A percentile compares a stretch with the other conserved stretches of the same genome.
Evolutionary conservation across 2,329 filamentous ascomycete species (phyloP).

Genomic region (Lecanicillium sp.): DNA sequence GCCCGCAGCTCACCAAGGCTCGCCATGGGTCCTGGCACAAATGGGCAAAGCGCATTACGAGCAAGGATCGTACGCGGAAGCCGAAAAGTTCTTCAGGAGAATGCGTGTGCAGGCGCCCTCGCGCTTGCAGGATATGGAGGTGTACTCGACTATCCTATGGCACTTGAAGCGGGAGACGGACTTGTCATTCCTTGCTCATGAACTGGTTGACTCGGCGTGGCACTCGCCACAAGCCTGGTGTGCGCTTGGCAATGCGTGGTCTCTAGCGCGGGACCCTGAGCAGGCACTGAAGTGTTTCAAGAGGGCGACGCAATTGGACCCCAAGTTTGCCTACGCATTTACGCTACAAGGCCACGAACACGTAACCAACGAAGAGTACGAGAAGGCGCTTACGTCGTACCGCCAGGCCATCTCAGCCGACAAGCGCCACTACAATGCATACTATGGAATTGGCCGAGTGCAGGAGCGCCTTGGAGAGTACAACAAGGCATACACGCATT

Average conservation of each 20-base stretch:
- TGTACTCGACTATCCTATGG: slow-evolving; percentile 99
- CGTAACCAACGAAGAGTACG: slow-evolving; percentile 92
- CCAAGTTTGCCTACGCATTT: slow-evolving; percentile 89
- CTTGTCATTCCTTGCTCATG: slow-evolving; percentile 84
- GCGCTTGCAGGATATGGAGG: slow-evolving; percentile 88
- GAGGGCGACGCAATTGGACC: slow-evolving; percentile 82
- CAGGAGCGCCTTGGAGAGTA: slow-evolving; percentile 88
- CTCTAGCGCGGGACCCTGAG: slow-evolving; percentile 84
- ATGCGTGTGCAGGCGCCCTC: slow-evolving; percentile 75
- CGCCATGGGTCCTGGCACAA: slow-evolving; percentile 86
- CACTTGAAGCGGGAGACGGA: slow-evolving; percentile 89
- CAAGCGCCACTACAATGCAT: slow-evolving; percentile 92
- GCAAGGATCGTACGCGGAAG: slow-evolving; percentile 75
- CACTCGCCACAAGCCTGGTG: slow-evolving; percentile 95
- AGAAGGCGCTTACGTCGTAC: slow-evolving; percentile 85
- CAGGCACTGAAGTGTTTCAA: slow-evolving; percentile 93
- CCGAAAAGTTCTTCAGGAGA: slow-evolving; percentile 77
- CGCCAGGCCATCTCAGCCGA: slow-evolving; percentile 80
- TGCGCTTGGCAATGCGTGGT: slow-evolving; percentile 90
- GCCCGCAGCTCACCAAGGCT: slow-evolving; percentile 70
- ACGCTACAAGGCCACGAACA: slow-evolving; percentile 95
- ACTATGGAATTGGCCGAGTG: slow-evolving; percentile 79
- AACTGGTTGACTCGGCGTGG: slow-evolving; percentile 79
- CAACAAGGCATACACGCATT: slow-evolving; percentile 86
- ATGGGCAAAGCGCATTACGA: slow-evolving; percentile 90